Conservation (phyloP, 192 early-diverging fungal species). For the Podochytrium sp. region DNA sequence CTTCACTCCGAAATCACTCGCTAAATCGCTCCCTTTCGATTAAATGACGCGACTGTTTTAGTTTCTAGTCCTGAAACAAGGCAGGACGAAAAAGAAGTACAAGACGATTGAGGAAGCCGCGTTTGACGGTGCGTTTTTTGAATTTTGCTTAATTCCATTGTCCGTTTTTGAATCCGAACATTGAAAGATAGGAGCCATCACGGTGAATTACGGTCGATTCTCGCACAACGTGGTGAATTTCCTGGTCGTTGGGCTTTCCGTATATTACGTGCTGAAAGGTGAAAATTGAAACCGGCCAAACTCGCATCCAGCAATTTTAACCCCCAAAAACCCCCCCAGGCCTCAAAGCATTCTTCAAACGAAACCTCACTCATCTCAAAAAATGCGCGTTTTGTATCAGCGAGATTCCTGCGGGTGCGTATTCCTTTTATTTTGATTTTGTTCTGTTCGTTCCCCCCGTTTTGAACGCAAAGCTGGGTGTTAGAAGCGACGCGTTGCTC, state of each 20-base stretch:
- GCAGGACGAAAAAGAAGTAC: constrained; percentile 18
- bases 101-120: constrained; percentile 28
- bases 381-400: constrained; percentile 23
- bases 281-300: neutral
- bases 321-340: neutral
- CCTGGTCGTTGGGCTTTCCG: constrained; percentile 27
- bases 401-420: constrained; percentile 12
- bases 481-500: constrained; percentile 22
- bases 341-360: constrained; percentile 12
- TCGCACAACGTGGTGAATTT: constrained; percentile 31
- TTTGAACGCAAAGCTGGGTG: too few species aligned
- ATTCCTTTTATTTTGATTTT: neutral
- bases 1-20: too few species aligned
- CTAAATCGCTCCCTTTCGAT: too few species aligned
- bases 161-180: neutral
- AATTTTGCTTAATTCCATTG: neutral
- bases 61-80: constrained; percentile 30
- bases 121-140: constrained; percentile 9
- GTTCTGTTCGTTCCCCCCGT: neutral
- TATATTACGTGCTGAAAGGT: constrained; percentile 34
- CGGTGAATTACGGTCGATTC: constrained; percentile 34
- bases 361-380: neutral
- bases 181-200: constrained; percentile 13
- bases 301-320: neutral
- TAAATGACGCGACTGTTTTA: too few species aligned